Evolutionary conservation across 1,284 basidiomycete genomes (phyloP).

Genomic region (Kwoniella shivajii): DNA sequence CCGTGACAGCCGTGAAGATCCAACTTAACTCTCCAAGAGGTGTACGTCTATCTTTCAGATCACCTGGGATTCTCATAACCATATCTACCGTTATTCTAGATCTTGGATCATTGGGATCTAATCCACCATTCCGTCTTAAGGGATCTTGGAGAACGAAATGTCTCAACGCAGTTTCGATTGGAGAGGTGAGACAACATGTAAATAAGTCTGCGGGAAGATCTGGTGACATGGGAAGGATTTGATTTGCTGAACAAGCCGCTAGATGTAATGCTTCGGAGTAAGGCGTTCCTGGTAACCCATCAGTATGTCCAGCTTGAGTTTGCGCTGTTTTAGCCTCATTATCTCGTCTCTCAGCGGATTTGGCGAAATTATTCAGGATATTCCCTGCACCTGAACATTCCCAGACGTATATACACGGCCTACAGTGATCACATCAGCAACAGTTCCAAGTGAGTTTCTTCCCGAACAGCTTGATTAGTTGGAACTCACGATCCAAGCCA

Average conservation of each 20-base stretch:
- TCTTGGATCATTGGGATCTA: conserved; percentile 56
- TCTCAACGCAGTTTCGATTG: conserved; percentile 94
- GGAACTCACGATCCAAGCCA: conserved; percentile 68
- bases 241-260: conserved; percentile 89
- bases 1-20: conserved; percentile 99
- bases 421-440: conserved; percentile 44
- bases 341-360: conserved; percentile 82
- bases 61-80: conserved; percentile 94
- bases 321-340: conserved; percentile 60
- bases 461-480: too few species aligned
- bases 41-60: conserved; percentile 92
- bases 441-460: background rate
- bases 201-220: conserved; percentile 97
- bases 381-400: conserved; percentile 96
- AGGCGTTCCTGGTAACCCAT: conserved; percentile 64
- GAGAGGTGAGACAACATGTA: conserved; percentile 95
- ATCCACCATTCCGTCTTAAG: conserved; percentile 64
- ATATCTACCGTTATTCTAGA: conserved; percentile 74
- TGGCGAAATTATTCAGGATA: conserved; percentile 87
- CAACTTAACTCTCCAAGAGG: conserved; percentile 97
- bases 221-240: conserved; percentile 90
- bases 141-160: conserved; percentile 93
- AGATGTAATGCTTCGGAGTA: conserved; percentile 92
- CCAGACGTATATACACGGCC: conserved; percentile 97
- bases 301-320: conserved; percentile 21